Evolutionary conservation across 352 stramenopile genomes (phyloP).

Genomic region (Lagenidium sp.): DNA sequence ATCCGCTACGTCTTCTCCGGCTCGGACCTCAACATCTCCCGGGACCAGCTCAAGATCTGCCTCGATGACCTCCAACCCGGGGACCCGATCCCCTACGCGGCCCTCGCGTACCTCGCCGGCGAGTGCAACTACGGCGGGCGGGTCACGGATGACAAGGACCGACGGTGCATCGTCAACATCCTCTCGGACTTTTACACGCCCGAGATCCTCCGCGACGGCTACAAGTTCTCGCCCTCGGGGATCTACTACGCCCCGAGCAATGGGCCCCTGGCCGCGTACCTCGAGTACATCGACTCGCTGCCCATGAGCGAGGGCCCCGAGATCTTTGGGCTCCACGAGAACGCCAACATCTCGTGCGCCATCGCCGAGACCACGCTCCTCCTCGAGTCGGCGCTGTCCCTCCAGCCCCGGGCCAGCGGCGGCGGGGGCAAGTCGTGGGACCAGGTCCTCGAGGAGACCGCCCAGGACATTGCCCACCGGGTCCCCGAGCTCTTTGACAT

Average conservation of each 20-base stretch:
- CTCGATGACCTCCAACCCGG: slow-evolving; percentile 51
- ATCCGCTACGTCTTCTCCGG: slow-evolving; percentile 87
- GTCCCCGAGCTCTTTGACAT: slow-evolving; percentile 85
- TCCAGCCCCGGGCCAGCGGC: slow-evolving; percentile 84
- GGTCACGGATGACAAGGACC: slow-evolving; percentile 94
- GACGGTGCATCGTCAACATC: slow-evolving; percentile 78
- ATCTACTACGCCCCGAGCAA: slow-evolving; percentile 65
- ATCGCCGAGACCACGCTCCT: slow-evolving; percentile 82
- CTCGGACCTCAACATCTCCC: slow-evolving; percentile 78
- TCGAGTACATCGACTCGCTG: slow-evolving; percentile 77
- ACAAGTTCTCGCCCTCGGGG: slow-evolving; percentile 78
- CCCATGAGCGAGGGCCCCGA: slow-evolving; percentile 82
- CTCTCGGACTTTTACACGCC: slow-evolving; percentile 80
- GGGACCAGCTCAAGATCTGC: slow-evolving; percentile 80
- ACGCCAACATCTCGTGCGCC: slow-evolving; percentile 84
- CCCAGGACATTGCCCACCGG: slow-evolving; percentile 75
- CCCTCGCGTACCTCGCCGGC: slow-evolving; percentile 86
- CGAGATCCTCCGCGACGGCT: slow-evolving; percentile 63
- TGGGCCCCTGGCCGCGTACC: slow-evolving; percentile 36
- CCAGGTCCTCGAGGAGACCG: slow-evolving; percentile 77
- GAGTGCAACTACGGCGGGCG: slow-evolving; percentile 95
- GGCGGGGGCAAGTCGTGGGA: slow-evolving; percentile 87
- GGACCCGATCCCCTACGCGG: slow-evolving; percentile 85
- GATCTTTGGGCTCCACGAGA: slow-evolving; percentile 82
- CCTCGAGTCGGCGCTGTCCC: slow-evolving; percentile 81